Evolutionary conservation across 2,329 filamentous ascomycete species (phyloP), one percentile per base, ranked within the genome.

Genomic region (Juglanconis juglandina): DNA sequence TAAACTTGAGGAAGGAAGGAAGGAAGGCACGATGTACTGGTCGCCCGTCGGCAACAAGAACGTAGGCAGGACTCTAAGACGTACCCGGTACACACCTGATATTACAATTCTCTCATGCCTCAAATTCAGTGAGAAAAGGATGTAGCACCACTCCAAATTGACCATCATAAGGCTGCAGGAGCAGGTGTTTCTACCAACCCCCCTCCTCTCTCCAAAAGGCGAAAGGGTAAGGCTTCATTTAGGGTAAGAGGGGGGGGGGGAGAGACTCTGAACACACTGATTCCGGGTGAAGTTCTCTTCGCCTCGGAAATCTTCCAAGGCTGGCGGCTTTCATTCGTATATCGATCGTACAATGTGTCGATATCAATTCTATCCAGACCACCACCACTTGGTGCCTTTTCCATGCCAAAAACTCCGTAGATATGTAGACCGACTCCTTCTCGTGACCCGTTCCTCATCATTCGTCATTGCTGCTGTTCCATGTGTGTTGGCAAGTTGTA

Each of bases 401-500:
- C n/a, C 57, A 65, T 14, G 59, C 63, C 6, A 62, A 17, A 35
- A n/a, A 63, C 46, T 35, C 57, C 51, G 14, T 33, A 11, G 17
- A 14, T 37, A 32, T 44, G 35, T 17, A 39, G 30, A 32, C 37
- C 6, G 3, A 35, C 37, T 9, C 32, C 17, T 44, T 9, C 39
- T 5, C 13, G 32, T 52, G 56, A 17, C 30, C 33, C 24, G 5
- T 44, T 37, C 37, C 32, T 37, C 30, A 46, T 62, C 51, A 63
- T 14, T 66, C 17, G 17, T 17, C 17, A 17, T 17, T 17, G 65
- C 64, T 78, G 76, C 65, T 79, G 75, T 53, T 76, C 69, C 76
- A 87, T 84, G 66, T 87, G 84, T 3, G 83, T 86, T 1, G 83
- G 83, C 60, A 84, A 75, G 64, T 87, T 86, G 67, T 85, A 86